Percentiles rank a stretch among this genome's conserved stretches.
Conservation (phyloP, 345 rosid genomes). For the Populus simonii region DNA sequence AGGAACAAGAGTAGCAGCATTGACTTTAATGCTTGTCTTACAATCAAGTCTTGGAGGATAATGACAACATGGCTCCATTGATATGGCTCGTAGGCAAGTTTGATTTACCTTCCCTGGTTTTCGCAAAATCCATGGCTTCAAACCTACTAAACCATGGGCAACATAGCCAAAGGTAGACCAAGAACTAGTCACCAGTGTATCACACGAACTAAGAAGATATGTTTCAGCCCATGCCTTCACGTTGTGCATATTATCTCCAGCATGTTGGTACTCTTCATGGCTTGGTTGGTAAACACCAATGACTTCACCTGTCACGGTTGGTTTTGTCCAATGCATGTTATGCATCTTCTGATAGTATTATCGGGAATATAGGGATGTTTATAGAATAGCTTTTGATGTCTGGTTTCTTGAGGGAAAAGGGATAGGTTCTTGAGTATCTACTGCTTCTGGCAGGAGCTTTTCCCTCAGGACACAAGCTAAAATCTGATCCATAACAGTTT, state of each 20-base stretch:
- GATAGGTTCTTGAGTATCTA: background rate
- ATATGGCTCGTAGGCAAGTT: slow-evolving; percentile 4
- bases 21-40: background rate
- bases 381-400: slow-evolving; percentile 2
- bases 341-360: slow-evolving; percentile 11
- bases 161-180: slow-evolving; percentile 20
- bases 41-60: slow-evolving; percentile 6
- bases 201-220: slow-evolving; percentile 17
- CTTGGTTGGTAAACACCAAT: slow-evolving; percentile 19
- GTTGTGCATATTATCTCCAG: slow-evolving; percentile 9
- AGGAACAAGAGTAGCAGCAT: background rate
- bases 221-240: slow-evolving; percentile 22
- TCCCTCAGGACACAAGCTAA: slow-evolving; percentile 4
- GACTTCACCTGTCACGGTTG: slow-evolving; percentile 4
- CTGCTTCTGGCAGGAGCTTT: slow-evolving; percentile 11
- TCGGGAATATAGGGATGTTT: slow-evolving; percentile 4
- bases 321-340: background rate
- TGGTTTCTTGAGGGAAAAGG: background rate
- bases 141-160: slow-evolving; percentile 16
- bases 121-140: slow-evolving; percentile 18
- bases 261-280: slow-evolving; percentile 18
- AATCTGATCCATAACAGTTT: slow-evolving; percentile 9
- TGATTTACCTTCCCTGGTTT: background rate
- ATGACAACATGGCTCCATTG: slow-evolving; percentile 15
- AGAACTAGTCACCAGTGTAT: slow-evolving; percentile 15